Evolutionary conservation across 1,284 basidiomycete genomes (phyloP).

Genomic region (Schizophyllum commune): DNA sequence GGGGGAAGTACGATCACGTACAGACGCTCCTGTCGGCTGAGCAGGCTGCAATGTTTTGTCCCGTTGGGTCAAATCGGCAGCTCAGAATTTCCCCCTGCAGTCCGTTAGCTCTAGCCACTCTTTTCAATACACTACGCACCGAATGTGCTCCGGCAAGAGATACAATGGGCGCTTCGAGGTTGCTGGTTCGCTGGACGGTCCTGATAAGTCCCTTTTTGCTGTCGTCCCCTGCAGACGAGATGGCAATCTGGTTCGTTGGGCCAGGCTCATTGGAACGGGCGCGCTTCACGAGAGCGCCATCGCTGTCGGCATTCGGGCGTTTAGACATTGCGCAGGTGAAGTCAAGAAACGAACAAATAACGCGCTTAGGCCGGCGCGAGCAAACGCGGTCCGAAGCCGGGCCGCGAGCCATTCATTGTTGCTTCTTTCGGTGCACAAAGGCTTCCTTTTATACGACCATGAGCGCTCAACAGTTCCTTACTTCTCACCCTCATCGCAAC

Average conservation of each 20-base stretch:
- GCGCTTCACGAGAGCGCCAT: conserved; percentile 56
- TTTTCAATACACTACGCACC: conserved; percentile 26
- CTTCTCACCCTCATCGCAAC: not conserved
- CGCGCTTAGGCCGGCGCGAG: not conserved
- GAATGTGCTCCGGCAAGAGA: conserved; percentile 71
- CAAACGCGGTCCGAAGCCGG: not conserved
- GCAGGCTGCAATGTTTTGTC: conserved; percentile 77
- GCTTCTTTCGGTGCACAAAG: not conserved
- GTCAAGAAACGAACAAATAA: not conserved
- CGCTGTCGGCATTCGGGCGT: conserved; percentile 48
- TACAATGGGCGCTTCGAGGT: conserved; percentile 73
- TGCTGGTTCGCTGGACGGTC: conserved; percentile 72
- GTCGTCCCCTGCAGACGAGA: conserved; percentile 65
- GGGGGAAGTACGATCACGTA: conserved; percentile 28
- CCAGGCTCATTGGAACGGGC: conserved; percentile 48
- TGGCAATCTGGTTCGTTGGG: conserved; percentile 60
- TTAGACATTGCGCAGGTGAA: conserved; percentile 48
- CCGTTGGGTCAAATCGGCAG: conserved; percentile 75
- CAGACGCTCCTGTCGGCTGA: conserved; percentile 76
- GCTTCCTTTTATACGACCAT: not conserved
- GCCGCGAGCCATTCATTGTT: not conserved
- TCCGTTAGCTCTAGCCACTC: conserved; percentile 1
- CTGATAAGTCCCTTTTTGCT: conserved; percentile 68
- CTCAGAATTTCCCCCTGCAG: conserved; percentile 69
- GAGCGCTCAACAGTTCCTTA: not conserved